phyloP scores from a whole-genome alignment of 495 filamentous ascomycete species.

The Pseudoneurospora amorphoporcata region DNA sequence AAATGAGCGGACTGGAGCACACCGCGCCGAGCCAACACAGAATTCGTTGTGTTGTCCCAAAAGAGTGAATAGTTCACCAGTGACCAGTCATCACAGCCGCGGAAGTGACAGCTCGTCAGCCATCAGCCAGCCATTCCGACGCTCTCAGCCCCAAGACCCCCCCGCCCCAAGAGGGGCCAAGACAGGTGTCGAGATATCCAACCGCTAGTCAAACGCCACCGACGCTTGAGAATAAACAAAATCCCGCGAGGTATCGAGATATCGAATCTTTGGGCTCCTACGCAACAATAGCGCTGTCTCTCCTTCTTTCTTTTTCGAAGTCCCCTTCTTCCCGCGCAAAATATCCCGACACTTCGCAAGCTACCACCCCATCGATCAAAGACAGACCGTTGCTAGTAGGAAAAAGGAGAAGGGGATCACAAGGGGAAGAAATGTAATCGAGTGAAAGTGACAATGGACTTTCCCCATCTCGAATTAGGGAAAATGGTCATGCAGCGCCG shows the following conservation, averaged over 20 bases:
- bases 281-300: background rate
- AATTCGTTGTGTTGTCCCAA: background rate
- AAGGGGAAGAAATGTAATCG: background rate
- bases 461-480: background rate
- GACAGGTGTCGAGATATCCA: background rate
- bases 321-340: background rate
- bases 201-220: background rate
- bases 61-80: background rate
- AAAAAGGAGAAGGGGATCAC: background rate
- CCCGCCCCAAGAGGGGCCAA: background rate
- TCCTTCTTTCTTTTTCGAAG: background rate
- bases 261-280: background rate
- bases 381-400: background rate
- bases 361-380: background rate
- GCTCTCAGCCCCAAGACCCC: background rate
- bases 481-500: background rate
- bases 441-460: conserved; percentile 1
- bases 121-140: background rate
- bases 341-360: background rate
- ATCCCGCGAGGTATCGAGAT: background rate
- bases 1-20: background rate
- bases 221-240: background rate
- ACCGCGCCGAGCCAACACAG: background rate
- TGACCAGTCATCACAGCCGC: background rate
- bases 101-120: background rate